These are phyloP conservation scores for Hortiboletus campestris DNA, from an alignment of 768 basidiomycete species.

Conservation along the genomic window DNA sequence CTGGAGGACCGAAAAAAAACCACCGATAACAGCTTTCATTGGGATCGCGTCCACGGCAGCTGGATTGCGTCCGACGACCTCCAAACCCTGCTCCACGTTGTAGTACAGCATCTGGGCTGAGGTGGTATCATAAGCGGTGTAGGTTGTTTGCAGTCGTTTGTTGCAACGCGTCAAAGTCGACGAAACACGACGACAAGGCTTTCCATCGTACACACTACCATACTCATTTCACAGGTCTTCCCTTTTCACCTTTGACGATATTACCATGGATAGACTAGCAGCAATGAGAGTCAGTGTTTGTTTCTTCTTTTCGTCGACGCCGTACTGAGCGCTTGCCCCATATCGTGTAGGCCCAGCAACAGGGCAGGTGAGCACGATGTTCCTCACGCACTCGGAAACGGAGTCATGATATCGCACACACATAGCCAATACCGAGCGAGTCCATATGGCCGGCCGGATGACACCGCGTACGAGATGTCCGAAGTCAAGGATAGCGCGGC, in stretches of 20 bases:
- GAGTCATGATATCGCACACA: not conserved
- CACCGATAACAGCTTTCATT: no score
- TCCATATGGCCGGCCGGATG: conserved; percentile 68
- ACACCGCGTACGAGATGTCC: conserved; percentile 63
- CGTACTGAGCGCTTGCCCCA: conserved; percentile 4
- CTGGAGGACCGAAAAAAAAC: no score
- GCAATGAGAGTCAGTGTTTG: conserved; percentile 66
- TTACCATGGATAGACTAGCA: conserved; percentile 78
- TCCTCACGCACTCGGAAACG: not conserved
- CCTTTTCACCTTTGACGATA: conserved; percentile 51
- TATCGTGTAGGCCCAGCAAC: conserved; percentile 60
- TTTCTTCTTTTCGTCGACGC: not conserved
- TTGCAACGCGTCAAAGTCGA: not conserved
- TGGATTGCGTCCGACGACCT: no score
- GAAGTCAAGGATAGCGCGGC: conserved; percentile 60
- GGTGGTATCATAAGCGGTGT: conserved; percentile 1
- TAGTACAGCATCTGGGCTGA: no score
- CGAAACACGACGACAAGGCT: not conserved
- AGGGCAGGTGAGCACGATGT: conserved; percentile 45
- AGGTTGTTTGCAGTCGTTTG: conserved; percentile 21
- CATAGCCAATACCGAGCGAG: conserved; percentile 43
- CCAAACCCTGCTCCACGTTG: no score
- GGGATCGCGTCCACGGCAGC: no score
- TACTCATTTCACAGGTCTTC: not conserved
- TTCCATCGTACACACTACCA: not conserved